Evolutionary conservation across 2,329 filamentous ascomycete genomes (phyloP), one percentile per base, ranked within the genome.

Genomic region (Ramularia endophylla): DNA sequence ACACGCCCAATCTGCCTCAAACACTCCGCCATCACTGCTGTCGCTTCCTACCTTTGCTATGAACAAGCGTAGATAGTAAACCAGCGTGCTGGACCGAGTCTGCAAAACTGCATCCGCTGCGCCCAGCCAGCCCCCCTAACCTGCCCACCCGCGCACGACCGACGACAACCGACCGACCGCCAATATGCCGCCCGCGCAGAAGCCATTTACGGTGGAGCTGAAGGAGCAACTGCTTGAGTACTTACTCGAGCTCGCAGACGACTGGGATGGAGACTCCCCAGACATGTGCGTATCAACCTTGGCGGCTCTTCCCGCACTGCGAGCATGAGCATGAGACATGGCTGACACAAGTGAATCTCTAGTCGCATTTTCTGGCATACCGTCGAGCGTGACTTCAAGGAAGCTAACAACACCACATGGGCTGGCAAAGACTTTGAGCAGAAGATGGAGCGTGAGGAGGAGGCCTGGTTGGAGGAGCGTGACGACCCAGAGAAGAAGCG

Each of bases 401-500:
- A 40, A n/a, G 17, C 39, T 15, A 40, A 45, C 28, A 41, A 33
- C 27, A 44, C 49, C 4, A 44, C 30, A 15, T 41, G 44, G 43
- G 30, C 31, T 8, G 44, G 42, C 3, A 40, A 45, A 12, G 37
- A 47, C 25, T 32, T 50, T 13, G 44, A 47, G 40, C 34, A 38
- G 20, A 44, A 45, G 20, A 29, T 46, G 22, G 40, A 44, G 17
- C 29, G 33, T 5, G 49, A 52, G 38, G 49, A 47, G 27, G 28
- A 40, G n/a, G 18, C 27, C 8, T 53, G 50, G 50, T 22, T 38
- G 28, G 33, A 33, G 15, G 50, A 53, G 32, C 33, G 41, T 18
- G 42, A 41, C 8, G 38, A 43, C 13, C 31, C 27, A 16, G 17
- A 28, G 8, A 41, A 37, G 22, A 38, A 41, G 32, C 40, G 50